Base-by-base conservation (phyloP, 768 basidiomycete species). In the Panaeolus cyanescens region DNA sequence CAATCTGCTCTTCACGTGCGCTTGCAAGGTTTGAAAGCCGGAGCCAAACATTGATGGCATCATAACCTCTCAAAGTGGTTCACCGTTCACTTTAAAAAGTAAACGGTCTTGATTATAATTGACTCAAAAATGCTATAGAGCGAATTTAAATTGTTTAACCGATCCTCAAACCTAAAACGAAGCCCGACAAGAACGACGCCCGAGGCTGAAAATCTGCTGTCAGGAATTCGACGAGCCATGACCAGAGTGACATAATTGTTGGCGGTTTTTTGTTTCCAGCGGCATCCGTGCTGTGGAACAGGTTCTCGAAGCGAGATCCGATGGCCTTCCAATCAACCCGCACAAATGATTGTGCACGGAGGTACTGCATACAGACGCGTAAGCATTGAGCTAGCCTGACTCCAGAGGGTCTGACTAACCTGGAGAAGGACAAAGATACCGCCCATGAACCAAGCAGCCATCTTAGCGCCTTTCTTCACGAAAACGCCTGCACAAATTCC, bases 401-500 rank as follows among this genome's bases (percentile, higher is more conserved):
- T 31, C 30, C 31, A 31, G 4, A 9, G 12, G 28, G n/a, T 33
- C 13, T n/a, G 4, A 70, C 85, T 53, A 60, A 94, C 95, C 85
- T 96, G 95, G 8, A 99, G 83, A 45, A 98, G 75, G 20, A 98
- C 90, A 65, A 97, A 99, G 2, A 92, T 78, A 3, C 94, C 95
- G 3, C 96, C 96, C n/a, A 97, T 75, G 40, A 91, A 71, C 76
- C 94, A 95, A 0, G 95, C 96, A 10, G 89, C 74, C 2, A 85
- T 80, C 72, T 89, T 92, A 7, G 89, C 85, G n/a, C 96, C 96
- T 74, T 96, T 98, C 77, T 97, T 98, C 67, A 96, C 80, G 70
- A 99, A 99, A 0, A 99, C 83, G 0, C 96, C 96, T 0, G 93
- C 87, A 68, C 94, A 97, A 39, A 99, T 71, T 0, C 96, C 96